Evolutionary conservation across 768 basidiomycete genomes (phyloP).

Genomic region (Lactarius psammicola): DNA sequence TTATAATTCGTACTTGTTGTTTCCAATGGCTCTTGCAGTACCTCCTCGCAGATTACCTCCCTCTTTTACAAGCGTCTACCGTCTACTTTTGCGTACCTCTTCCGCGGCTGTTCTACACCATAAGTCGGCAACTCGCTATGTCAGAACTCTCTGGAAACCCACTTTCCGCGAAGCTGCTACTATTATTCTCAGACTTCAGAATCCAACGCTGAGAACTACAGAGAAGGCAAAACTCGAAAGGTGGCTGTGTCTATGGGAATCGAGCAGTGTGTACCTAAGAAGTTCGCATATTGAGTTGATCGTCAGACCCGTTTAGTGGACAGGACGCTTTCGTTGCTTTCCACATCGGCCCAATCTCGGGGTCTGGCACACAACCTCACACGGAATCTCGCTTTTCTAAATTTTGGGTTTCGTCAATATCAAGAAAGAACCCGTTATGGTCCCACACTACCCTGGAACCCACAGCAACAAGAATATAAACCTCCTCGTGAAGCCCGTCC

Average conservation of each 20-base stretch:
- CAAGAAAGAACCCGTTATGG: conserved; percentile 15
- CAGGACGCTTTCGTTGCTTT: conserved; percentile 58
- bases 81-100: conserved; percentile 24
- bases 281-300: background rate
- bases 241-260: conserved; percentile 25
- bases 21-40: background rate
- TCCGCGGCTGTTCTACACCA: conserved; percentile 28
- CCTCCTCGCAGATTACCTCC: conserved; percentile 14
- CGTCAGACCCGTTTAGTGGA: conserved; percentile 49
- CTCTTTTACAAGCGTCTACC: conserved; percentile 24
- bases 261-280: conserved; percentile 13
- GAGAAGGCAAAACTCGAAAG: conserved; percentile 17
- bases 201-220: background rate
- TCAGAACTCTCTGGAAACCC: conserved; percentile 24
- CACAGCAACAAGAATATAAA: conserved; percentile 21
- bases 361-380: conserved; percentile 61
- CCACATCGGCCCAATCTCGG: conserved; percentile 59
- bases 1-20: background rate
- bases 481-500: conserved; percentile 22
- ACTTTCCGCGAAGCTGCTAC: conserved; percentile 25
- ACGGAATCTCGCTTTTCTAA: conserved; percentile 49
- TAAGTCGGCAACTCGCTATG: conserved; percentile 12
- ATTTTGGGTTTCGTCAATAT: conserved; percentile 36
- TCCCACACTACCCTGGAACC: conserved; percentile 23
- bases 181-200: conserved; percentile 16